Base-by-base conservation (phyloP, 371 early-diverging fungal species). In the Mortierella sp. region DNA sequence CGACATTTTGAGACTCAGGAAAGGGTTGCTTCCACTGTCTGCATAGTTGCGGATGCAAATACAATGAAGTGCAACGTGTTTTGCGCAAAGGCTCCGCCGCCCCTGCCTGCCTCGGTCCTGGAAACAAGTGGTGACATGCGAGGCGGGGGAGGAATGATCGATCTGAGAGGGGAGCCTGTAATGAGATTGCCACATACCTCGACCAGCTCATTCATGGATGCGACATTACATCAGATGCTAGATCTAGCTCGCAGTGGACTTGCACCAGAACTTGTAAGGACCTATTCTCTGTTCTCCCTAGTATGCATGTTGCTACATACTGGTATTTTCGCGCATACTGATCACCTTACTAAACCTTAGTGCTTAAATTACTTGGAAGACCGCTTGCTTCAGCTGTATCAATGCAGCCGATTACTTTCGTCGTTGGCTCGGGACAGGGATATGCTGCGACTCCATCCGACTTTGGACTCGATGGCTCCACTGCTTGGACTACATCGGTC, bases 21-120 rank as follows among this genome's bases (percentile, higher is more conserved):
- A 30, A 43, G 75, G 14, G 76, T 85, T 0, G 58, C 80, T 23
- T 80, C 83, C 23, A 80, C 86, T 1, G 82, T 82, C 21, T 85
- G 86, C 53, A 65, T 88, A 43, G 80, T 87, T 12, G 87, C 87
- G 12, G 87, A 88, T 64, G 79, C 84, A 7, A 85, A 84, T 48
- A 84, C 75, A 9, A 80, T 79, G 85, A 75, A 75, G 52, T 75
- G 75, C 34, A 75, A 75, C 31, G 69, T 75, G 39, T 75, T 68
- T 26, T 68, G 69, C 37, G 75, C 75, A 1, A 62, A 63, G 34
- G 52, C 63, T 14, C 31, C 56, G 3, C 52, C 48, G 12, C 52
- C 50, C 19, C 24, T 56, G 26, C 70, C 56, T 21, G 32, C 56
- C 2, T 51, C 32, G 21, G 42, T 44, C 3, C 31, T 56, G 9